phyloP scores from a whole-genome alignment of 2,329 filamentous ascomycete genomes.

The Fusarium sacchari region DNA sequence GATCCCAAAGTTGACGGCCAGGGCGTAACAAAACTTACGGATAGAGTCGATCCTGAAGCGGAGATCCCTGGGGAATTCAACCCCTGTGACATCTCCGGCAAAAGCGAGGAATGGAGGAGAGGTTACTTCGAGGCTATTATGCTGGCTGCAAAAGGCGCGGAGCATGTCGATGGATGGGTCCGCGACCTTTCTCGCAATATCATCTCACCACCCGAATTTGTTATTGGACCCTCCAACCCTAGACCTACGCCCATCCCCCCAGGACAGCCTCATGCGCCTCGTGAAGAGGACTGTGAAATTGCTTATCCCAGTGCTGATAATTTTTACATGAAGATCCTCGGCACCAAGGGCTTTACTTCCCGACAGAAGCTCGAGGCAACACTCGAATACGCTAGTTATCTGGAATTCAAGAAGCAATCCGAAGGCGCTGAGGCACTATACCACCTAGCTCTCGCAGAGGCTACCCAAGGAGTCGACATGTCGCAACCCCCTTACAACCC shows the following conservation, averaged over 20 bases:
- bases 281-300: conserved; percentile 78
- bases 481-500: conserved; percentile 61
- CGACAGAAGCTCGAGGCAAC: conserved; percentile 84
- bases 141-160: conserved; percentile 77
- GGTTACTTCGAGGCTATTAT: conserved; percentile 88
- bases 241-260: conserved; percentile 77
- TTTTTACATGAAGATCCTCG: conserved; percentile 85
- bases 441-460: conserved; percentile 79
- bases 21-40: conserved; percentile 65
- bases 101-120: conserved; percentile 84
- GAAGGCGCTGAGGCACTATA: conserved; percentile 78
- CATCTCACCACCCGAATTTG: conserved; percentile 76
- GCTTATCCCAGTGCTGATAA: conserved; percentile 77
- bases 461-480: conserved; percentile 64
- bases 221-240: conserved; percentile 86
- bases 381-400: conserved; percentile 84
- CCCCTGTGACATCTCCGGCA: conserved; percentile 75
- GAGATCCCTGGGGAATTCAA: conserved; percentile 75
- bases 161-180: conserved; percentile 84
- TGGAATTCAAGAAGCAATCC: conserved; percentile 77
- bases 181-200: conserved; percentile 73
- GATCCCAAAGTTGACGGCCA: conserved; percentile 74
- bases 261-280: conserved; percentile 70
- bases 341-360: conserved; percentile 80
- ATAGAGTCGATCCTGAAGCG: conserved; percentile 70